Evolutionary conservation across 1,284 basidiomycete species (phyloP).

Genomic region (Tilletia caries): DNA sequence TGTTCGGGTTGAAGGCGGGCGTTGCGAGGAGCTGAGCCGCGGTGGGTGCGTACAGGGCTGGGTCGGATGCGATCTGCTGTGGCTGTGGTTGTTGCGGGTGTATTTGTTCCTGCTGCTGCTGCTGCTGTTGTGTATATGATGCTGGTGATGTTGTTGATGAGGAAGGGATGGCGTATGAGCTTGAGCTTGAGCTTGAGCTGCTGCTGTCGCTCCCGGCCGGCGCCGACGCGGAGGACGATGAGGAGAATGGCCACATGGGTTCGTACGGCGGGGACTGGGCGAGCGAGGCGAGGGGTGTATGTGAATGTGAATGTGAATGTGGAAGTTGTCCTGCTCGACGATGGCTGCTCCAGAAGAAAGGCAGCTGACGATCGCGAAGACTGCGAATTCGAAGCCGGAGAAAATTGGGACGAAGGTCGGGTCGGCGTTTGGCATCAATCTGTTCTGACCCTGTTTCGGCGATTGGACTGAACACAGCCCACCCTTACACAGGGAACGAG

Average conservation of each 20-base stretch:
- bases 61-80: slow-evolving; percentile 70
- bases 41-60: slow-evolving; percentile 86
- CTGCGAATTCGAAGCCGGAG: background rate
- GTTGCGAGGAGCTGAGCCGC: slow-evolving; percentile 83
- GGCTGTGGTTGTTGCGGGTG: slow-evolving; percentile 73
- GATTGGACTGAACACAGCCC: too few relatives aligned
- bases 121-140: slow-evolving; percentile 42
- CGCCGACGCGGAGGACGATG: background rate
- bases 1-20: slow-evolving; percentile 80
- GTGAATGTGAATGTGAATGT: background rate
- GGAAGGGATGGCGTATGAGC: background rate
- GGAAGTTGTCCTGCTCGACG: background rate
- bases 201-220: background rate
- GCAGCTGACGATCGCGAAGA: background rate
- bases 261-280: too few relatives aligned
- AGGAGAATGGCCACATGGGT: slow-evolving; percentile 13
- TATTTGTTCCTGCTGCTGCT: slow-evolving; percentile 73
- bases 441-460: too few relatives aligned
- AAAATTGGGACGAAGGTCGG: background rate
- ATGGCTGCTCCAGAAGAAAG: background rate
- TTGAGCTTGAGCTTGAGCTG: background rate
- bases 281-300: background rate
- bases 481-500: too few relatives aligned
- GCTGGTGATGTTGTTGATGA: slow-evolving; percentile 28
- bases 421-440: too few relatives aligned